phyloP scores from a whole-genome alignment of 768 basidiomycete species.

The Candolleomyces aberdarensis region DNA sequence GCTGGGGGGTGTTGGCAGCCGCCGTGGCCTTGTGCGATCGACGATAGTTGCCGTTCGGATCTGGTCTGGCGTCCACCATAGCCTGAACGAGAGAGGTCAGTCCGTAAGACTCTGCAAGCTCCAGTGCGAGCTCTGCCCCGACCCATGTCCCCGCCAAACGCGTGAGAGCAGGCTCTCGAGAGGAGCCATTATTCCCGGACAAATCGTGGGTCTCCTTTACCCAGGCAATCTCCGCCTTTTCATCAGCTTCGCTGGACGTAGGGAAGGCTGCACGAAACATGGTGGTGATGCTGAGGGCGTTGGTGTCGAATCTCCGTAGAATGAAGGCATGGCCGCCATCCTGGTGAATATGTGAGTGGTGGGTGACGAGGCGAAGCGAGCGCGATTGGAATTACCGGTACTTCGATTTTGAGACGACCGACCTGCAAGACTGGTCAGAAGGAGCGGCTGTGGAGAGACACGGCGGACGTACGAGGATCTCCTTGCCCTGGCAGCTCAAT shows the following conservation, averaged over 20 bases:
- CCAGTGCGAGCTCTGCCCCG: conserved; percentile 56
- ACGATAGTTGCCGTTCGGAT: conserved; percentile 75
- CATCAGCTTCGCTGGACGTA: conserved; percentile 68
- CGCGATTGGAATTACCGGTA: conserved; percentile 60
- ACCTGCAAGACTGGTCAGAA: conserved; percentile 45
- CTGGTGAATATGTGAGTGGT: conserved; percentile 35
- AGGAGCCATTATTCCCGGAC: conserved; percentile 71
- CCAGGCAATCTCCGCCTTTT: conserved; percentile 80
- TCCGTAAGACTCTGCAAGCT: conserved; percentile 65
- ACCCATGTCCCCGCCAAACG: conserved; percentile 93
- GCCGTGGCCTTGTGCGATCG: conserved; percentile 51
- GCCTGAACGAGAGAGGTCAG: conserved; percentile 58
- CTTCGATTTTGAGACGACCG: conserved; percentile 80
- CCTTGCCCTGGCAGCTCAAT: conserved; percentile 80
- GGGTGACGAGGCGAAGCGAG: conserved; percentile 13
- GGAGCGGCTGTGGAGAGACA: conserved; percentile 4
- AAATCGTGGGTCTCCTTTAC: conserved; percentile 78
- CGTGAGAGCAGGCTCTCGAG: conserved; percentile 54
- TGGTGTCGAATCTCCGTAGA: conserved; percentile 89
- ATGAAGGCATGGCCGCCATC: conserved; percentile 87
- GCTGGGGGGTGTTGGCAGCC: conserved; percentile 23
- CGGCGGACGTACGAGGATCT: conserved; percentile 66
- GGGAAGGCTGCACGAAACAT: conserved; percentile 98
- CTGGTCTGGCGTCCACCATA: conserved; percentile 71
- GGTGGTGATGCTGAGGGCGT: conserved; percentile 88